These are phyloP conservation scores for Neophaeococcomyces mojaviensis DNA, from an alignment of 2,329 filamentous ascomycete genomes.

Conservation along the genomic window DNA sequence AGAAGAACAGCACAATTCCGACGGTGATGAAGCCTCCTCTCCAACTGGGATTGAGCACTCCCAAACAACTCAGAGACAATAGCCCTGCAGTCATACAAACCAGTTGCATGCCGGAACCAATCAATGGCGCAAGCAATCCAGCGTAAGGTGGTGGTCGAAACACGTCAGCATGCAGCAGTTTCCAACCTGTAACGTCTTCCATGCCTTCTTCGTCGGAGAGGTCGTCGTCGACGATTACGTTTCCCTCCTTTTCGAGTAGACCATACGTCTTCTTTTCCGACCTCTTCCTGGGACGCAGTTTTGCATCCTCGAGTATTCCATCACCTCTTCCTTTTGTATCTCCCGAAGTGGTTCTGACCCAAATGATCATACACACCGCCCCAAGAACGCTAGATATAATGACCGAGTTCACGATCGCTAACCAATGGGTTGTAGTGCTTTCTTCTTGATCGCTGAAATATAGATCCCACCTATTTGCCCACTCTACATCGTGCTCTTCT, in stretches of 20 bases:
- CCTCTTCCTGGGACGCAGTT: constrained; percentile 48
- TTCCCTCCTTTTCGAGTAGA: constrained; percentile 51
- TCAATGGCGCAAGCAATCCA: constrained; percentile 66
- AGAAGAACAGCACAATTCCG: constrained; percentile 72
- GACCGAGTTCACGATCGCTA: constrained; percentile 80
- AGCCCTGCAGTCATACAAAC: constrained; percentile 73
- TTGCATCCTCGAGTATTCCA: constrained; percentile 58
- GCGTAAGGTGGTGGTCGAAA: constrained; percentile 68
- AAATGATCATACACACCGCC: constrained; percentile 70
- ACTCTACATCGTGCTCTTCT: constrained; percentile 71
- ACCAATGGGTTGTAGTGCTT: constrained; percentile 74
- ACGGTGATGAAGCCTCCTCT: constrained; percentile 85
- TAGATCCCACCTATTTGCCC: constrained; percentile 77
- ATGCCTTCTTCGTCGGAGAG: constrained; percentile 61
- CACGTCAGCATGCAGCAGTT: constrained; percentile 78
- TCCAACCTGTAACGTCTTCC: constrained; percentile 82
- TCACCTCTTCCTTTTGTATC: constrained; percentile 72
- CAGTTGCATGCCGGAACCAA: constrained; percentile 81
- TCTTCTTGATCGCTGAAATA: constrained; percentile 87
- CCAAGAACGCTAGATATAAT: constrained; percentile 75
- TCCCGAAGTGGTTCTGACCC: constrained; percentile 67
- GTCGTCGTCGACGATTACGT: constrained; percentile 44
- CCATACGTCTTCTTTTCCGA: constrained; percentile 37
- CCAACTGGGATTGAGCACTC: constrained; percentile 76
- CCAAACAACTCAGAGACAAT: constrained; percentile 64